Conservation (phyloP, 345 rosid genomes). For the Dipteronia dyeriana region DNA sequence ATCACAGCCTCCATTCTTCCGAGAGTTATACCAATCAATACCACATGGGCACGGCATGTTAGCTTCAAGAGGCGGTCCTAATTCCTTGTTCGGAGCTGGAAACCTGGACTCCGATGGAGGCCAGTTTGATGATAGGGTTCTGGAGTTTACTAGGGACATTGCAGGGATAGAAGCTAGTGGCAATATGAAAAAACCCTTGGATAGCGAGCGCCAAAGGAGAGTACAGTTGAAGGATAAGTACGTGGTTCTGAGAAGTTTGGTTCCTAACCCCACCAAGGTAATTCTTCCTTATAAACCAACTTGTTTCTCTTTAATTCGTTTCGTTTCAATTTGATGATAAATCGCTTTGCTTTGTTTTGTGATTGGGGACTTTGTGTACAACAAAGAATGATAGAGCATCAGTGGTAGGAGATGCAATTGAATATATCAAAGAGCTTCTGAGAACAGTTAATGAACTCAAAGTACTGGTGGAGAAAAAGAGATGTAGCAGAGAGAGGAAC, state of each 20-base stretch:
- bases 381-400: constrained; percentile 79
- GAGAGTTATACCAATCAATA: constrained; percentile 42
- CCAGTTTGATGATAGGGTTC: constrained; percentile 43
- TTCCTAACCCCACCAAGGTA: constrained; percentile 82
- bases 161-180: constrained; percentile 40
- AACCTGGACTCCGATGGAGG: constrained; percentile 39
- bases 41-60: constrained; percentile 39
- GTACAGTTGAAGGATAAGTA: constrained; percentile 59
- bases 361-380: background rate
- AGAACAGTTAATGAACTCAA: constrained; percentile 71
- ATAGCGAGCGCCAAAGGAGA: constrained; percentile 72
- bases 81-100: constrained; percentile 32
- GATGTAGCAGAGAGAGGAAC: constrained; percentile 56
- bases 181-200: constrained; percentile 54
- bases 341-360: too few species aligned
- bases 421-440: constrained; percentile 71
- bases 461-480: constrained; percentile 68
- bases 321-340: background rate
- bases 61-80: constrained; percentile 15
- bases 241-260: constrained; percentile 52
- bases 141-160: constrained; percentile 53
- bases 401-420: constrained; percentile 73
- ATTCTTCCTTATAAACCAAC: background rate
- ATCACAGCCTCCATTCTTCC: constrained; percentile 43
- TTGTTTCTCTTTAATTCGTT: background rate